phyloP scores from a whole-genome alignment of 306 rosid genomes.

The Castanea mollissima region DNA sequence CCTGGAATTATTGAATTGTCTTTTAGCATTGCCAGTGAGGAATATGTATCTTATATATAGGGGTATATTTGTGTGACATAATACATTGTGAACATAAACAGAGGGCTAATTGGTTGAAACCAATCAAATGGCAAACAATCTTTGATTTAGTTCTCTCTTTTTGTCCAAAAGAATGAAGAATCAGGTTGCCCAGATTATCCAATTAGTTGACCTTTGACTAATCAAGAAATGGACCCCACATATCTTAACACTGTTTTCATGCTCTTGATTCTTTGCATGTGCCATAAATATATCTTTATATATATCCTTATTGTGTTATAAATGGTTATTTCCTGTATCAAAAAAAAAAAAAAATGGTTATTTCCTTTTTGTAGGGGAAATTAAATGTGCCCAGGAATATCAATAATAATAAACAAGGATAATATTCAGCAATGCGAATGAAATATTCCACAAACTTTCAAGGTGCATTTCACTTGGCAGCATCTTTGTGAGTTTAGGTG shows the following conservation, averaged over 20 bases:
- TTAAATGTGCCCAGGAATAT: conserved; percentile 29
- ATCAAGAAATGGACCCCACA: conserved; percentile 36
- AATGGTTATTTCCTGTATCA: not conserved
- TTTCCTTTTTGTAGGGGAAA: not conserved
- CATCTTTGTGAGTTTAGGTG: conserved; percentile 11
- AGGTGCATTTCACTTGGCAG: conserved; percentile 1
- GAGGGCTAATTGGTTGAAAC: not conserved
- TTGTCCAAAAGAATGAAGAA: conserved; percentile 30
- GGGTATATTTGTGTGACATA: not conserved
- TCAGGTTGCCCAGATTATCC: conserved; percentile 33
- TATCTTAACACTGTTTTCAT: conserved; percentile 16
- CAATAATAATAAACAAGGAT: conserved; percentile 15
- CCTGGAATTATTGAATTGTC: not conserved
- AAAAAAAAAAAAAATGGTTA: not conserved
- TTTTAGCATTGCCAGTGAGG: conserved; percentile 9
- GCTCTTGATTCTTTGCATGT: conserved; percentile 26
- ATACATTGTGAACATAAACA: not conserved
- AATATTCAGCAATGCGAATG: conserved; percentile 8
- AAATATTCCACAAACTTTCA: conserved; percentile 42
- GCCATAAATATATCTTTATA: conserved; percentile 7
- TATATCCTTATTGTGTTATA: not conserved
- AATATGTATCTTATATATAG: conserved; percentile 18
- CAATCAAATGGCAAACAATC: conserved; percentile 27
- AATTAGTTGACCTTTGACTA: conserved; percentile 41
- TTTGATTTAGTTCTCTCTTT: conserved; percentile 21